A percentile compares a stretch with the other conserved stretches of the same genome.
Conservation (phyloP, 1,139 yeast genomes). For the Zhuliangozyma blackwelliae region DNA sequence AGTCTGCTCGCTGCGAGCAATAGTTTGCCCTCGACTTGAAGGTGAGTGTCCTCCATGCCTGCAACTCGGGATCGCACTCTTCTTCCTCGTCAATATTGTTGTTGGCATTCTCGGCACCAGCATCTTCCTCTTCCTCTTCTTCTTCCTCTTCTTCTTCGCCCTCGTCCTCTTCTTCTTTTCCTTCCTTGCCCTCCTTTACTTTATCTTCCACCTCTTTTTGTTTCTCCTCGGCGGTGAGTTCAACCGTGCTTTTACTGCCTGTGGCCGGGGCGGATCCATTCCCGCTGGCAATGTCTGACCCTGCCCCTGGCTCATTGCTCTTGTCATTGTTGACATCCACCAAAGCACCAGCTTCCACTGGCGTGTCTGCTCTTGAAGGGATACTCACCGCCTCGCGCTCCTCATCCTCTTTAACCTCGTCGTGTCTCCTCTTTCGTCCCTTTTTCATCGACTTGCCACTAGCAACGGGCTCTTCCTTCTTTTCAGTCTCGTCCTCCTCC, state of each 20-base stretch:
- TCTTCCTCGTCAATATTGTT: constrained; percentile 42
- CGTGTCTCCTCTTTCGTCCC: constrained; percentile 41
- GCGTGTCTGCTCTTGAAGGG: constrained; percentile 11
- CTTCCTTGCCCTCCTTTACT: constrained; percentile 4
- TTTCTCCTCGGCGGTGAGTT: constrained; percentile 9
- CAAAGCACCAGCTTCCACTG: constrained; percentile 4
- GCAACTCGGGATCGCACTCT: constrained; percentile 60
- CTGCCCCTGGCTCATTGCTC: too few species aligned
- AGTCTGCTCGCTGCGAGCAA: constrained; percentile 62
- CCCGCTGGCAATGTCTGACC: too few species aligned
- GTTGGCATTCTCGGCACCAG: background rate
- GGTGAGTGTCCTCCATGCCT: constrained; percentile 78
- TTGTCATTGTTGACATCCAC: background rate
- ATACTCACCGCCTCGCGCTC: constrained; percentile 9
- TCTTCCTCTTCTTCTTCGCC: constrained; percentile 15
- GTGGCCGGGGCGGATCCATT: too few species aligned
- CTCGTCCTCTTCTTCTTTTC: background rate
- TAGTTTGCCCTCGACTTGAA: constrained; percentile 76
- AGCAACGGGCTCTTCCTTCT: constrained; percentile 36
- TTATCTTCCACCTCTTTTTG: constrained; percentile 28
- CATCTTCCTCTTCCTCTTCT: constrained; percentile 10
- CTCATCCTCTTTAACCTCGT: constrained; percentile 27
- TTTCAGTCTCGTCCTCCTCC: constrained; percentile 52
- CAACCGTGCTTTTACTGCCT: too few species aligned
- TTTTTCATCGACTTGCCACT: constrained; percentile 33